Evolutionary conservation across 1,284 basidiomycete genomes (phyloP), one percentile per base, ranked within the genome.

Genomic region (Moniliella sp.): DNA sequence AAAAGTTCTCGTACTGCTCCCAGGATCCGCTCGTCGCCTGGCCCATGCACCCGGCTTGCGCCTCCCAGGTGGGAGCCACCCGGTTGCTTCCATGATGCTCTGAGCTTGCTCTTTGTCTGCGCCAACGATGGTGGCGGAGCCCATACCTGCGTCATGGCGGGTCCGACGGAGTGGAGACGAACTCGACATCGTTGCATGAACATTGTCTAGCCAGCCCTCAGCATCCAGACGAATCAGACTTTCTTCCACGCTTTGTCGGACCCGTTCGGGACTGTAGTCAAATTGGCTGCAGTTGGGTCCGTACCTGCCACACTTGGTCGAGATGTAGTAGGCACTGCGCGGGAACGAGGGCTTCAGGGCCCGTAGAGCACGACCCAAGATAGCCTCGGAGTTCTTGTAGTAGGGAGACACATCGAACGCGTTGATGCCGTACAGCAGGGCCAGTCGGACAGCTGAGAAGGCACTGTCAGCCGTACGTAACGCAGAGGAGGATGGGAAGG

Each of bases 291-390:
- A 58, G 27, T 64, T 63, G 1, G 64, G 54, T 3, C 81, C 82
- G 59, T 78, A 86, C 30, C 86, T 72, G 15, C 84, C 88, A 40
- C 76, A 79, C 63, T 97, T 97, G n/a, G 84, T 86, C 75, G 44
- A 40, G 40, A 61, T 42, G 28, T 45, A 48, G 44, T 60, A 58
- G 27, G 39, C 72, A 71, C 39, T 30, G 25, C 58, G 41, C 2
- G 57, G 55, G 27, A 45, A 50, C 32, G 52, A 48, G 12, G 47
- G 43, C 13, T 28, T 12, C 10, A 61, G 29, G 12, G 43, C 26
- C 1, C 36, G 26, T 29, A 76, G 71, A 7, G 57, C 55, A 23
- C 48, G 48, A 15, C 86, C 86, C 12, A 94, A 67, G 1, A 91
- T 69, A 39, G 78, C 72, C 63, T 94, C 86, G 2, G 84, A 91